Percentiles rank a stretch among this genome's conserved stretches.
Conservation (phyloP, 2,329 filamentous ascomycete species). For the Amphichorda felina region DNA sequence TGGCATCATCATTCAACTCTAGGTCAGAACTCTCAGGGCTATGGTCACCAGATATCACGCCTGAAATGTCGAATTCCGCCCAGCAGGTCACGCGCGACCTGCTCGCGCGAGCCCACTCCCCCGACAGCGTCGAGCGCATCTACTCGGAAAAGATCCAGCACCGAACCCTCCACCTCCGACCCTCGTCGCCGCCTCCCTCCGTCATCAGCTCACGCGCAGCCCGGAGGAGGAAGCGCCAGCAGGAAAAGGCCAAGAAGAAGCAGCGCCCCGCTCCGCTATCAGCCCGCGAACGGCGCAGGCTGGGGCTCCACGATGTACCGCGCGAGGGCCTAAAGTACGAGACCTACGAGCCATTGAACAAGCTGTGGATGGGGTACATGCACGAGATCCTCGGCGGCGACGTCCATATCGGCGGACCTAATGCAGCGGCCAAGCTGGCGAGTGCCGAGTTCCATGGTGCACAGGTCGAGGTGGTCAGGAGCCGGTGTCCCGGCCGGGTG, state of each 20-base stretch:
- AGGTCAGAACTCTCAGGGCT: too few relatives aligned
- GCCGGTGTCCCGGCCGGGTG: slow-evolving; percentile 69
- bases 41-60: too few relatives aligned
- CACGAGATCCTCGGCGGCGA: slow-evolving; percentile 63
- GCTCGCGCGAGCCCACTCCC: slow-evolving; percentile 68
- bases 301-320: slow-evolving; percentile 65
- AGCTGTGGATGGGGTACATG: slow-evolving; percentile 77
- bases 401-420: slow-evolving; percentile 40
- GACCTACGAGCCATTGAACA: slow-evolving; percentile 66
- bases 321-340: slow-evolving; percentile 50
- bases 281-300: slow-evolving; percentile 61
- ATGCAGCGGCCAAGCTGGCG: slow-evolving; percentile 61
- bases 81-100: slow-evolving; percentile 46
- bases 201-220: slow-evolving; percentile 42
- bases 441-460: slow-evolving; percentile 91
- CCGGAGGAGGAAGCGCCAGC: slow-evolving; percentile 34
- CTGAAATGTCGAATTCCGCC: slow-evolving; percentile 2
- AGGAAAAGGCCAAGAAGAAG: slow-evolving; percentile 32
- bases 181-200: slow-evolving; percentile 54
- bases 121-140: slow-evolving; percentile 57
- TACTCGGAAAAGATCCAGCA: slow-evolving; percentile 75
- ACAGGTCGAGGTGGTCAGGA: slow-evolving; percentile 68
- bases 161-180: slow-evolving; percentile 67
- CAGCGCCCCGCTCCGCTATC: slow-evolving; percentile 59
- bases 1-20: too few relatives aligned